Evolutionary conservation across 768 basidiomycete species (phyloP).

Genomic region (Cyathus striatus): DNA sequence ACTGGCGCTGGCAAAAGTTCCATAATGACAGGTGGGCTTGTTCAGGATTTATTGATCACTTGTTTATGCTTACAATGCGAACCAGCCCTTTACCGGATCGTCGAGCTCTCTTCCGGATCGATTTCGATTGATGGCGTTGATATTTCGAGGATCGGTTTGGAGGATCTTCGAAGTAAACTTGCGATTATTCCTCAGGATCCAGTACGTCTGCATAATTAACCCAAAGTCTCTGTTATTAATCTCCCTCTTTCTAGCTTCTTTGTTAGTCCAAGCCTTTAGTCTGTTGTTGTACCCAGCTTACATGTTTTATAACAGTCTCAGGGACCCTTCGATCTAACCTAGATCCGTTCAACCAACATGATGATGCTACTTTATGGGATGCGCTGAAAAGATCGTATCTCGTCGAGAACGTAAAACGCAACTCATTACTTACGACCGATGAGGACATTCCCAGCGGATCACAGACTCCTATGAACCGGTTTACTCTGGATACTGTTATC

Average conservation of each 20-base stretch:
- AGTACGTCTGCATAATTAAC: slow-evolving; percentile 31
- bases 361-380: slow-evolving; percentile 83
- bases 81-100: slow-evolving; percentile 75
- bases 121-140: slow-evolving; percentile 84
- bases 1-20: slow-evolving; percentile 90
- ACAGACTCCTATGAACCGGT: slow-evolving; percentile 50
- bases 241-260: slow-evolving; percentile 28
- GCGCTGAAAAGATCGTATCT: slow-evolving; percentile 83
- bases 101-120: slow-evolving; percentile 71
- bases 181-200: slow-evolving; percentile 87
- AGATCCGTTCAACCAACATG: slow-evolving; percentile 81
- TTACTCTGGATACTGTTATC: slow-evolving; percentile 77
- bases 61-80: slow-evolving; percentile 15
- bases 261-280: slow-evolving; percentile 40
- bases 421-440: slow-evolving; percentile 17
- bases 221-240: slow-evolving; percentile 6
- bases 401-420: slow-evolving; percentile 44
- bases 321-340: slow-evolving; percentile 84
- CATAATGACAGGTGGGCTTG: slow-evolving; percentile 64
- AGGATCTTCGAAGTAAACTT: slow-evolving; percentile 60
- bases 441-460: slow-evolving; percentile 32
- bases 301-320: slow-evolving; percentile 41
- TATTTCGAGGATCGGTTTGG: slow-evolving; percentile 74
- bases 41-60: not conserved
- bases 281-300: too few relatives aligned